Evolutionary conservation across 169 alveolate genomes (phyloP).

Genomic region (Eimeria sp.): DNA sequence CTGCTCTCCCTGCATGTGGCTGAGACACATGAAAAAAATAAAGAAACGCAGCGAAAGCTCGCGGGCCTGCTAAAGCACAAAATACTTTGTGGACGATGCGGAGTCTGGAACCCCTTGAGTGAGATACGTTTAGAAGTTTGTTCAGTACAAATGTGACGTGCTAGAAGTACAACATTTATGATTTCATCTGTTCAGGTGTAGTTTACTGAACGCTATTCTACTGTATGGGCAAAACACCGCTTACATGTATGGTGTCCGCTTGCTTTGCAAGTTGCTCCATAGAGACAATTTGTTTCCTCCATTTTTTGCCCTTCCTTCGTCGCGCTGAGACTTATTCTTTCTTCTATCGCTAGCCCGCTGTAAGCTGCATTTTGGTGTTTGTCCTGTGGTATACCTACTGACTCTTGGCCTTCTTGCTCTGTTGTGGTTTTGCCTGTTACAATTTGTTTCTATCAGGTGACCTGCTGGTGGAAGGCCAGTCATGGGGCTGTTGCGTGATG

Average conservation of each 20-base stretch:
- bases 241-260: neutral
- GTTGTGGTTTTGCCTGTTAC: neutral
- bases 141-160: neutral
- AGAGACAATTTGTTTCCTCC: neutral
- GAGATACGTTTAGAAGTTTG: neutral
- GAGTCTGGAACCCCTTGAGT: conserved; percentile 43
- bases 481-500: conserved; percentile 57
- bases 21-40: conserved; percentile 21
- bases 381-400: neutral
- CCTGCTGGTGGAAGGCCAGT: conserved; percentile 55
- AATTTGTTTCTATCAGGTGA: conserved; percentile 11
- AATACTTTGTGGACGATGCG: conserved; percentile 63
- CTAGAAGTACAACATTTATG: neutral
- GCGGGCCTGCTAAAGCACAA: conserved; percentile 25
- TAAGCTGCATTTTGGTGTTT: neutral
- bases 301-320: neutral
- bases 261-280: neutral
- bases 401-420: neutral
- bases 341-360: neutral
- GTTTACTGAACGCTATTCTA: neutral
- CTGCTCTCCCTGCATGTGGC: conserved; percentile 41
- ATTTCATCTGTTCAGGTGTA: neutral
- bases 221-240: neutral
- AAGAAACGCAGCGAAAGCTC: conserved; percentile 1
- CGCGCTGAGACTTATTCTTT: neutral